Evolutionary conservation across 495 filamentous ascomycete species (phyloP).

Genomic region (Cryomyces antarcticus): DNA sequence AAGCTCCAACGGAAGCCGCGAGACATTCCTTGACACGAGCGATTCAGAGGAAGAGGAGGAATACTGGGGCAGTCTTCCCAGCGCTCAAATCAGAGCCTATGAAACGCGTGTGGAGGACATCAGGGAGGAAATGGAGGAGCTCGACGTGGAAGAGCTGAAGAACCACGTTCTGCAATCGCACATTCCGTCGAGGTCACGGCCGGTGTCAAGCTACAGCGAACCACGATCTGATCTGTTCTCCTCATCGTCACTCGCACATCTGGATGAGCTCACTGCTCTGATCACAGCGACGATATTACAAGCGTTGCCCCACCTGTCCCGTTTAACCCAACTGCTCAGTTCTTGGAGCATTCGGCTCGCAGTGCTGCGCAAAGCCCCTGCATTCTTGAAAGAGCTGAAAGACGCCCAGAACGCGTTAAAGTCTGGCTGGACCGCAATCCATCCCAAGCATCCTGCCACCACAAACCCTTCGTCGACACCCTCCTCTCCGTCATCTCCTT

Average conservation of each 20-base stretch:
- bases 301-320: conserved; percentile 62
- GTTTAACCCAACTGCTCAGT: conserved; percentile 43
- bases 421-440: conserved; percentile 40
- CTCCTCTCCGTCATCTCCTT: not conserved
- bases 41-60: conserved; percentile 16
- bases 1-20: not conserved
- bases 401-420: conserved; percentile 40
- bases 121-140: conserved; percentile 47
- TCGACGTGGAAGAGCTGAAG: conserved; percentile 83
- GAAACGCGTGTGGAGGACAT: conserved; percentile 64
- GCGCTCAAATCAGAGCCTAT: conserved; percentile 38
- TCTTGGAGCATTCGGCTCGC: conserved; percentile 58
- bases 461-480: conserved; percentile 7
- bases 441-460: conserved; percentile 3
- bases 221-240: conserved; percentile 22
- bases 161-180: conserved; percentile 67
- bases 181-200: conserved; percentile 34
- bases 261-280: conserved; percentile 77
- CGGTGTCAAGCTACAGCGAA: conserved; percentile 32
- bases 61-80: conserved; percentile 52
- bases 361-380: conserved; percentile 51
- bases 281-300: conserved; percentile 77
- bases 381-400: conserved; percentile 43
- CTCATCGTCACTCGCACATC: not conserved
- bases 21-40: not conserved